Conservation (phyloP, 2,329 filamentous ascomycete genomes). For the Hypoxylon sp. region DNA sequence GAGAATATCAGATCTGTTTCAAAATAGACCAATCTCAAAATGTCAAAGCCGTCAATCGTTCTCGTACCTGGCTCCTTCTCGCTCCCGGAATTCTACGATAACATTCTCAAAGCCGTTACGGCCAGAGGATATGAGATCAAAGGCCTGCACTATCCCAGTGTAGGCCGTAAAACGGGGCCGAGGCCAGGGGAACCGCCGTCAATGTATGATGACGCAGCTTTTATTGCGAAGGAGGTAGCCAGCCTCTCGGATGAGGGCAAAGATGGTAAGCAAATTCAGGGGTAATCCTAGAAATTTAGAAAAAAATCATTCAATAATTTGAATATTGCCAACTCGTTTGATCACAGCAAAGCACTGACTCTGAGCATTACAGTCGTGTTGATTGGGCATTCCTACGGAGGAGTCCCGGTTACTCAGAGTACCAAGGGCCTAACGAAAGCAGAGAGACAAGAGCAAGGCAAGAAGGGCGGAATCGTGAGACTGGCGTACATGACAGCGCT, state of each 20-base stretch:
- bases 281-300: neutral
- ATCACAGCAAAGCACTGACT: slow-evolving; percentile 7
- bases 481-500: slow-evolving; percentile 52
- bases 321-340: neutral
- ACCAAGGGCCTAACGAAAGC: slow-evolving; percentile 53
- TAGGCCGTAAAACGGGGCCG: slow-evolving; percentile 26
- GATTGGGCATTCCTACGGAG: slow-evolving; percentile 50
- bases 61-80: slow-evolving; percentile 45
- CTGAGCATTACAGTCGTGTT: slow-evolving; percentile 36
- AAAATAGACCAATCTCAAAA: slow-evolving; percentile 12
- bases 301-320: neutral
- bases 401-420: slow-evolving; percentile 49
- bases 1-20: neutral
- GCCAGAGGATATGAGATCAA: slow-evolving; percentile 46
- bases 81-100: slow-evolving; percentile 37
- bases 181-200: slow-evolving; percentile 36
- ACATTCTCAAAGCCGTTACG: slow-evolving; percentile 33
- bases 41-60: slow-evolving; percentile 44
- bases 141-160: slow-evolving; percentile 36
- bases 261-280: slow-evolving; percentile 28
- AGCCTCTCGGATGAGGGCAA: slow-evolving; percentile 53
- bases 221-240: slow-evolving; percentile 52
- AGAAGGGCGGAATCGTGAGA: slow-evolving; percentile 56
- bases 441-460: slow-evolving; percentile 52
- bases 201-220: slow-evolving; percentile 54